A percentile compares a stretch with the other conserved stretches of the same genome.
Evolutionary conservation across 306 rosid genomes (phyloP).

Genomic region (Amphicarpaea edgeworthii): DNA sequence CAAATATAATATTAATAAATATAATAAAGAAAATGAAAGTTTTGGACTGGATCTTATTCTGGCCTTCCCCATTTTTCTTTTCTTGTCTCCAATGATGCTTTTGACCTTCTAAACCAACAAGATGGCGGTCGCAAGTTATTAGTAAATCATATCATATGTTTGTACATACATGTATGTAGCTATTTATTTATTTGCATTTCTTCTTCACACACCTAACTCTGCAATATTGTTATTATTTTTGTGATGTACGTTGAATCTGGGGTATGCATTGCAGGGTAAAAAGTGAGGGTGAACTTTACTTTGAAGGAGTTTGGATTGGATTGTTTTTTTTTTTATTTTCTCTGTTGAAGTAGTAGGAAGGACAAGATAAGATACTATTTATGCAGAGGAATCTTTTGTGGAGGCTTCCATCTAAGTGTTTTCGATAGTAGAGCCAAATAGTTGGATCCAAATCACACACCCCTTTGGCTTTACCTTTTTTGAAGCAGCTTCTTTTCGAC

Average conservation of each 20-base stretch:
- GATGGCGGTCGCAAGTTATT: slow-evolving; percentile 48
- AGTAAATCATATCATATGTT: slow-evolving; percentile 43
- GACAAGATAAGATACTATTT: slow-evolving; percentile 46
- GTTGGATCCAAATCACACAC: slow-evolving; percentile 56
- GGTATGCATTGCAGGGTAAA: slow-evolving; percentile 57
- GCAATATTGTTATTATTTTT: slow-evolving; percentile 3
- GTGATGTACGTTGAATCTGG: slow-evolving; percentile 51
- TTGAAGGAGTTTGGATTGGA: slow-evolving; percentile 38
- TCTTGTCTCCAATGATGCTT: slow-evolving; percentile 52
- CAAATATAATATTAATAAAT: slow-evolving; percentile 38
- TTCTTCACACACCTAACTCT: slow-evolving; percentile 29
- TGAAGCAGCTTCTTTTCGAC: slow-evolving; percentile 52
- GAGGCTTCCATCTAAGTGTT: slow-evolving; percentile 38
- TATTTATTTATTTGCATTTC: slow-evolving; percentile 37
- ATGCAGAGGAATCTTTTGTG: slow-evolving; percentile 55
- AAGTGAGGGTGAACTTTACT: slow-evolving; percentile 39
- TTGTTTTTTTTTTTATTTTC: slow-evolving; percentile 44
- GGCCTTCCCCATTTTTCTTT: slow-evolving; percentile 26
- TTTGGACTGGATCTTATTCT: slow-evolving; percentile 53
- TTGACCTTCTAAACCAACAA: slow-evolving; percentile 53
- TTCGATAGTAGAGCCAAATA: slow-evolving; percentile 51
- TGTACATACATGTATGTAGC: slow-evolving; percentile 38
- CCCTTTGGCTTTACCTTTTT: slow-evolving; percentile 53
- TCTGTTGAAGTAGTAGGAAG: slow-evolving; percentile 51
- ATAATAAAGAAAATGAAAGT: slow-evolving; percentile 36